Percentiles rank a stretch among this genome's conserved stretches.
phyloP scores from a whole-genome alignment of 2,329 filamentous ascomycete species.

The Penicillium hordei region DNA sequence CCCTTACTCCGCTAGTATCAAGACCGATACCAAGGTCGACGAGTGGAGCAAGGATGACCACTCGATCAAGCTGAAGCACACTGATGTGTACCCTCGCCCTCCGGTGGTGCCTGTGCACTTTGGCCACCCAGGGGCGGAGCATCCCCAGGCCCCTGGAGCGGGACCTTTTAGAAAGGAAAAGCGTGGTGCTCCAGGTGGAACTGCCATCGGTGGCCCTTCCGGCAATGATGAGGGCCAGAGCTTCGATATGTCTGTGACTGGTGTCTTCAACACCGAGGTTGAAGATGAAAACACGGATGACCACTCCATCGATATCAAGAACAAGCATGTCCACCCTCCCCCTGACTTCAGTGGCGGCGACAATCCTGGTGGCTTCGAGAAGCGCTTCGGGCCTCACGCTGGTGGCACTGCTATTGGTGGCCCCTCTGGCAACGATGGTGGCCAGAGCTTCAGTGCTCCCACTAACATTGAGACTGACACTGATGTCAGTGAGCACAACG shows the following conservation, averaged over 20 bases:
- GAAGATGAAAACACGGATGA: constrained; percentile 22
- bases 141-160: constrained; percentile 10
- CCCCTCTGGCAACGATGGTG: constrained; percentile 25
- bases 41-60: constrained; percentile 25
- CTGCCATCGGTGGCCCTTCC: constrained; percentile 22
- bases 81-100: constrained; percentile 10
- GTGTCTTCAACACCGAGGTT: constrained; percentile 18
- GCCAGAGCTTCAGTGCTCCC: constrained; percentile 22
- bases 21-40: constrained; percentile 18
- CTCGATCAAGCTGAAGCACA: constrained; percentile 23
- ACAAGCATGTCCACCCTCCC: constrained; percentile 15
- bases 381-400: constrained; percentile 11
- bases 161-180: constrained; percentile 21
- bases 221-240: constrained; percentile 26
- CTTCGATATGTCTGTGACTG: constrained; percentile 26
- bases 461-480: constrained; percentile 16
- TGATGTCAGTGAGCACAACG: constrained; percentile 14
- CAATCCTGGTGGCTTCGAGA: constrained; percentile 5
- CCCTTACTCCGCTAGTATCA: constrained; percentile 13
- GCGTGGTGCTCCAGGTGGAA: constrained; percentile 19
- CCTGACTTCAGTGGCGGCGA: neutral
- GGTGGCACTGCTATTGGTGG: constrained; percentile 25
- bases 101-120: neutral
- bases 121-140: neutral
- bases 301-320: constrained; percentile 21